A percentile compares a stretch with the other conserved stretches of the same genome.
Evolutionary conservation across 768 basidiomycete genomes (phyloP).

Genomic region (Russula ochroleuca): DNA sequence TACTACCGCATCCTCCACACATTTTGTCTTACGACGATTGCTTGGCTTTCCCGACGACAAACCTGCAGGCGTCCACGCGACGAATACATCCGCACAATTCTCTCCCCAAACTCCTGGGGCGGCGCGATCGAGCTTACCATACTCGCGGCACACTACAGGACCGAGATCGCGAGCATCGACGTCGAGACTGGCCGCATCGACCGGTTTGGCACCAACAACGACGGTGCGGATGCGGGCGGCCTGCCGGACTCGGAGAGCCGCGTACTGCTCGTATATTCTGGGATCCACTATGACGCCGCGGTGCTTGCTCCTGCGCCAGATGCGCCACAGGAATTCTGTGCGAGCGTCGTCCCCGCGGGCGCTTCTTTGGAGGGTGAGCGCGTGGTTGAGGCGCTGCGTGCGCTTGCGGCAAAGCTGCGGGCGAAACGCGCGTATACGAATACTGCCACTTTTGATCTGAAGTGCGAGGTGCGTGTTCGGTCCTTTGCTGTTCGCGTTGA

Average conservation of each 20-base stretch:
- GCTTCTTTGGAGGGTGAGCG: constrained; percentile 45
- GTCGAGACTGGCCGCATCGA: constrained; percentile 91
- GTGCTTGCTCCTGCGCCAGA: constrained; percentile 73
- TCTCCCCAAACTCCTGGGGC: constrained; percentile 81
- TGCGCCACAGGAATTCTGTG: constrained; percentile 85
- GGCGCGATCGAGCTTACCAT: constrained; percentile 92
- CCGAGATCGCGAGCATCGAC: constrained; percentile 87
- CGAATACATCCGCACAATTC: constrained; percentile 77
- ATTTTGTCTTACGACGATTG: too few species aligned
- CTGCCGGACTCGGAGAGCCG: constrained; percentile 30
- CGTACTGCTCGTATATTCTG: constrained; percentile 83
- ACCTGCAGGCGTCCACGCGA: constrained; percentile 47
- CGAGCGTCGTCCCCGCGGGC: constrained; percentile 61
- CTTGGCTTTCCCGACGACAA: not conserved
- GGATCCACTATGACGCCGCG: constrained; percentile 94
- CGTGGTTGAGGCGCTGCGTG: constrained; percentile 58
- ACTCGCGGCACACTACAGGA: constrained; percentile 73
- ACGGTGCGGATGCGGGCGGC: constrained; percentile 27
- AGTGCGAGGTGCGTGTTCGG: constrained; percentile 61
- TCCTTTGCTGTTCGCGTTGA: not conserved
- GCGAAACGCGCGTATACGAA: constrained; percentile 85
- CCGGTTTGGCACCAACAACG: constrained; percentile 55
- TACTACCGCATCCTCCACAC: not conserved
- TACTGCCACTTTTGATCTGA: constrained; percentile 84
- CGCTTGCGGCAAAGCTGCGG: constrained; percentile 68